A percentile compares a stretch with the other conserved stretches of the same genome.
These are phyloP conservation scores for Teratosphaeria zuluensis DNA, from an alignment of 2,329 filamentous ascomycete species.

Conservation along the genomic window DNA sequence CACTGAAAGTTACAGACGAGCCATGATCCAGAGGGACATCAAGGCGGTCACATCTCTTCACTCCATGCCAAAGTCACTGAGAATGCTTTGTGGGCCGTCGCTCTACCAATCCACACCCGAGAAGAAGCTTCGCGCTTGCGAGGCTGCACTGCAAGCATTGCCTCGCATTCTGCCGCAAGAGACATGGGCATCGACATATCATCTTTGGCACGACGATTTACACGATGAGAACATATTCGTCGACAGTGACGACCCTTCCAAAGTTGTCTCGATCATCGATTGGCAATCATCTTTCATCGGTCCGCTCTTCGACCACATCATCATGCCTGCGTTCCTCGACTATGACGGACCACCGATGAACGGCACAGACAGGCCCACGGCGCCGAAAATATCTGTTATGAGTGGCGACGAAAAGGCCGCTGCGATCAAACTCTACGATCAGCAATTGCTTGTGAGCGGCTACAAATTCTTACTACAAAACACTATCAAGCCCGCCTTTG, in stretches of 20 bases:
- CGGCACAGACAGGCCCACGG: slow-evolving; percentile 13
- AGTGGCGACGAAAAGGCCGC: background rate
- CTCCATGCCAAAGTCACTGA: slow-evolving; percentile 23
- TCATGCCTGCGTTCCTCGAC: slow-evolving; percentile 18
- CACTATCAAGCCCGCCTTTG: background rate
- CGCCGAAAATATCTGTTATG: background rate
- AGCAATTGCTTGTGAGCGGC: background rate
- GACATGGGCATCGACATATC: slow-evolving; percentile 4
- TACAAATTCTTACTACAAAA: background rate
- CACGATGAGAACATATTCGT: slow-evolving; percentile 31
- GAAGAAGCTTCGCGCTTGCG: slow-evolving; percentile 25
- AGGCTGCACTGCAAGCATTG: slow-evolving; percentile 15
- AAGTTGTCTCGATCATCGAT: slow-evolving; percentile 26
- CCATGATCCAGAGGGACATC: slow-evolving; percentile 26
- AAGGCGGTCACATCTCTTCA: slow-evolving; percentile 21
- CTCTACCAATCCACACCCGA: slow-evolving; percentile 27
- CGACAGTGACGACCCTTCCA: slow-evolving; percentile 21
- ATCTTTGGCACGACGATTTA: slow-evolving; percentile 31
- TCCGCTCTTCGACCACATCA: slow-evolving; percentile 23
- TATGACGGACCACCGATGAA: slow-evolving; percentile 21
- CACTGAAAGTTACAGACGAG: slow-evolving; percentile 23
- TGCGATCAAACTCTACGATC: background rate
- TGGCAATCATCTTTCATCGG: slow-evolving; percentile 27
- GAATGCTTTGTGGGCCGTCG: slow-evolving; percentile 28
- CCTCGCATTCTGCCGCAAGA: slow-evolving; percentile 4